A percentile compares a stretch with the other conserved stretches of the same genome.
These are phyloP conservation scores for Colletotrichum camelliae DNA, from an alignment of 2,329 filamentous ascomycete genomes.

Conservation along the genomic window DNA sequence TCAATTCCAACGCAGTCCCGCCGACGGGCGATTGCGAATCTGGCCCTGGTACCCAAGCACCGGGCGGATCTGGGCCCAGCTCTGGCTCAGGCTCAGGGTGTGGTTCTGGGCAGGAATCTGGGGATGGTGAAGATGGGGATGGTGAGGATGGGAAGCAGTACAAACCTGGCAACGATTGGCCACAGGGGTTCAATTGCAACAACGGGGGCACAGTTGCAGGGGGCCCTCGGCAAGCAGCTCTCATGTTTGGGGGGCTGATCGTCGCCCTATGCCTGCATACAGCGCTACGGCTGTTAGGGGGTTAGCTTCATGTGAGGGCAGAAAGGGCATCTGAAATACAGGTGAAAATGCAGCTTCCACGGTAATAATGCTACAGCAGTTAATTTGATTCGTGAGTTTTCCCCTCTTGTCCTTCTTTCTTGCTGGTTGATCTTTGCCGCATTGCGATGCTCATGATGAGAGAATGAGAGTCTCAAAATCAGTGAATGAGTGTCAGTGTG, in stretches of 20 bases:
- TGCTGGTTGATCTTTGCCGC: background rate
- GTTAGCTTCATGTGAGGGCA: background rate
- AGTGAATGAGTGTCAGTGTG: background rate
- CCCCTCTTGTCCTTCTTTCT: background rate
- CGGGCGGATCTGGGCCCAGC: background rate
- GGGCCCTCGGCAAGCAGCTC: background rate
- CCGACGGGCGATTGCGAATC: background rate
- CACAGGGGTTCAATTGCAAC: background rate
- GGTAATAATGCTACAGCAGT: rapidly evolving
- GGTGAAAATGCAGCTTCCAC: background rate
- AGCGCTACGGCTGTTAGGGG: background rate
- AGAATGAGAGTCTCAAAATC: background rate
- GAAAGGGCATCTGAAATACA: background rate
- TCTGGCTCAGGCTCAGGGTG: background rate
- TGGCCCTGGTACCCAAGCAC: background rate
- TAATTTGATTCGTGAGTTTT: background rate
- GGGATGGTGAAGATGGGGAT: background rate
- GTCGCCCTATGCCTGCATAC: background rate
- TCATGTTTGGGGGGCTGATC: background rate
- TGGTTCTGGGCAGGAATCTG: background rate
- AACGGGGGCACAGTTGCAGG: background rate
- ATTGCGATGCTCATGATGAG: background rate
- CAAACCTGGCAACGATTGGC: background rate
- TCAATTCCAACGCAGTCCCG: constrained; percentile 14
- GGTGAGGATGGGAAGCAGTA: background rate